Evolutionary conservation across 805 yeast species (phyloP).

Genomic region (Wickerhamiella spandovensis): DNA sequence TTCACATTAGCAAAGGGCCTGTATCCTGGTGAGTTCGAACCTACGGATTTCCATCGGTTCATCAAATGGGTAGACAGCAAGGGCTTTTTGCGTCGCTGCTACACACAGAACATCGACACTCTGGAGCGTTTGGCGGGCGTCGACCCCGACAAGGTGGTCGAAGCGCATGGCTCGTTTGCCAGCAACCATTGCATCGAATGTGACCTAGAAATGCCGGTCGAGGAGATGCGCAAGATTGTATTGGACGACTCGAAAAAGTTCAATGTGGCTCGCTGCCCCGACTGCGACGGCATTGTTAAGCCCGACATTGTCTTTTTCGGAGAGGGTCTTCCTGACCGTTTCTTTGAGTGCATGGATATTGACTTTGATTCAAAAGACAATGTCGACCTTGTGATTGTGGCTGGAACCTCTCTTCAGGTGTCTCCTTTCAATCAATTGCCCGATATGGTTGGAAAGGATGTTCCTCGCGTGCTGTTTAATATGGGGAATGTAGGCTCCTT

Average conservation of each 20-base stretch:
- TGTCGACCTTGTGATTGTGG: slow-evolving; percentile 61
- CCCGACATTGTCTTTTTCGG: slow-evolving; percentile 95
- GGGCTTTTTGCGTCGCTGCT: slow-evolving; percentile 49
- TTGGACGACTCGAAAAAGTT: slow-evolving; percentile 13
- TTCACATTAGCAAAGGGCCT: slow-evolving; percentile 72
- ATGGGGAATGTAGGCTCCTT: slow-evolving; percentile 63
- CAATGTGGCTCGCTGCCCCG: slow-evolving; percentile 34
- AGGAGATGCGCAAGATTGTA: slow-evolving; percentile 13
- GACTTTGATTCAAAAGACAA: slow-evolving; percentile 26
- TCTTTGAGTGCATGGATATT: slow-evolving; percentile 56
- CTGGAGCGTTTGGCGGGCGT: slow-evolving; percentile 79
- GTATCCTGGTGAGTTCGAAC: slow-evolving; percentile 76
- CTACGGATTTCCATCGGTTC: slow-evolving; percentile 70
- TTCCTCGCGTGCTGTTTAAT: slow-evolving; percentile 56
- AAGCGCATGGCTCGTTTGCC: slow-evolving; percentile 94
- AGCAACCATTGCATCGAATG: slow-evolving; percentile 74
- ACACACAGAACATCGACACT: slow-evolving; percentile 90
- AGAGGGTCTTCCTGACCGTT: slow-evolving; percentile 60
- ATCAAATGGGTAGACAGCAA: slow-evolving; percentile 55
- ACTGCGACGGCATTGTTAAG: slow-evolving; percentile 66
- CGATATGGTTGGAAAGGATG: slow-evolving; percentile 36
- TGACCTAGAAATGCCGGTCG: slow-evolving; percentile 33
- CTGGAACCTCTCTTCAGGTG: slow-evolving; percentile 85
- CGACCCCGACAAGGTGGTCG: slow-evolving; percentile 48
- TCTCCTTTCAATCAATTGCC: slow-evolving; percentile 85